Evolutionary conservation across 805 yeast species (phyloP).

Genomic region (Tanozyma kutaoensis): DNA sequence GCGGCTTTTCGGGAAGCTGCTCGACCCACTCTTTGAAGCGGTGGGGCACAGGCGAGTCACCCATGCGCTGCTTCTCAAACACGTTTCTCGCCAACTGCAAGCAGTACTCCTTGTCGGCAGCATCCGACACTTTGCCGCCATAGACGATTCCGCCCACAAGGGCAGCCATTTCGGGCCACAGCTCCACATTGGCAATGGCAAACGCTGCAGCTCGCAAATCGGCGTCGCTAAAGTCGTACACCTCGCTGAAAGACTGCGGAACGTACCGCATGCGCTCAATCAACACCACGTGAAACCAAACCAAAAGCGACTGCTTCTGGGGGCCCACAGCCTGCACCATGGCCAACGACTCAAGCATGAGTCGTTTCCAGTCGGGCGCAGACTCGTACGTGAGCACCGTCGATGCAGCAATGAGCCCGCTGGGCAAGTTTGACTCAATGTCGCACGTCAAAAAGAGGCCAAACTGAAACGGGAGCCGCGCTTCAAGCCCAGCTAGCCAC

Average conservation of each 20-base stretch:
- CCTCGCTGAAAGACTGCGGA: slow-evolving; percentile 49
- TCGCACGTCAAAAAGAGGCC: slow-evolving; percentile 63
- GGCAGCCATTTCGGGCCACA: slow-evolving; percentile 39
- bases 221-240: slow-evolving; percentile 61
- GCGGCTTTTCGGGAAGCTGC: slow-evolving; percentile 36
- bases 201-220: slow-evolving; percentile 43
- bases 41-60: neutral
- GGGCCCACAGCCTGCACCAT: slow-evolving; percentile 19
- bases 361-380: slow-evolving; percentile 42
- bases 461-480: slow-evolving; percentile 23
- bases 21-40: slow-evolving; percentile 31
- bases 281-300: slow-evolving; percentile 63
- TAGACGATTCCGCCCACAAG: slow-evolving; percentile 44
- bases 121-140: slow-evolving; percentile 47
- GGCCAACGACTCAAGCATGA: slow-evolving; percentile 24
- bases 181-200: slow-evolving; percentile 33
- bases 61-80: neutral
- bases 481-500: slow-evolving; percentile 47
- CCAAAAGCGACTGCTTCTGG: slow-evolving; percentile 32
- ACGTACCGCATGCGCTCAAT: slow-evolving; percentile 44
- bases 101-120: neutral
- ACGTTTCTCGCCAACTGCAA: neutral
- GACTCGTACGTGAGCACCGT: slow-evolving; percentile 49
- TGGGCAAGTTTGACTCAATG: slow-evolving; percentile 34
- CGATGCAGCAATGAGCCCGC: slow-evolving; percentile 40